A percentile compares a stretch with the other conserved stretches of the same genome.
These are phyloP conservation scores for Pseudocercospora macadamiae DNA, from an alignment of 2,329 filamentous ascomycete species.

Conservation along the genomic window DNA sequence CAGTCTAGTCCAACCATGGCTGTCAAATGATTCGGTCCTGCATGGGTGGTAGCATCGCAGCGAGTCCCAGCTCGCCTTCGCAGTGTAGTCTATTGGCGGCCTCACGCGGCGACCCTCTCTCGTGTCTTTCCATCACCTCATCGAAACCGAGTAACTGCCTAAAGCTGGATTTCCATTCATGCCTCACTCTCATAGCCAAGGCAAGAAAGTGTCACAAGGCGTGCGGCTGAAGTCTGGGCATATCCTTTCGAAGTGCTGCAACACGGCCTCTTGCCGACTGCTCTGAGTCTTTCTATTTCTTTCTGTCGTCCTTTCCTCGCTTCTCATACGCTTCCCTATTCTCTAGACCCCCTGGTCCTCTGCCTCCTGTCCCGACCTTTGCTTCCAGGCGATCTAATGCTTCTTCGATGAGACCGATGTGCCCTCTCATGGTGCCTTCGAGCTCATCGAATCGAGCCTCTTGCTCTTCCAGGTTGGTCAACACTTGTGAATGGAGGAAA, in stretches of 20 bases:
- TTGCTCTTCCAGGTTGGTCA: constrained; percentile 51
- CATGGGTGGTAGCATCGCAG: too few species aligned
- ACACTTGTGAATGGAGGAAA: constrained; percentile 25
- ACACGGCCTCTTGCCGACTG: background rate
- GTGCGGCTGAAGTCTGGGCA: background rate
- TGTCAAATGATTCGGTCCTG: too few species aligned
- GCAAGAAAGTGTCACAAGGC: background rate
- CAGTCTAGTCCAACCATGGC: too few species aligned
- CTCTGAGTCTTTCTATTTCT: constrained; percentile 12
- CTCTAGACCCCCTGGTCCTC: constrained; percentile 27
- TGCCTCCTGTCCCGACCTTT: constrained; percentile 38
- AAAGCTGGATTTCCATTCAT: background rate
- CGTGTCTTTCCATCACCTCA: background rate
- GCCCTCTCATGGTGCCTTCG: constrained; percentile 51
- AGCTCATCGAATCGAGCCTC: constrained; percentile 54
- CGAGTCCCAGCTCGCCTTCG: too few species aligned
- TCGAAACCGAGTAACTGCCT: background rate
- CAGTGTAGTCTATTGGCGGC: too few species aligned
- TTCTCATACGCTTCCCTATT: constrained; percentile 26
- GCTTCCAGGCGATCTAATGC: constrained; percentile 50
- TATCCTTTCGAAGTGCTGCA: background rate
- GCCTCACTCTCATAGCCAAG: background rate
- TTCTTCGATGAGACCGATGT: constrained; percentile 54
- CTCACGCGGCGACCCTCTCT: too few species aligned
- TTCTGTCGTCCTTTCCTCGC: constrained; percentile 25